A percentile compares a stretch with the other conserved stretches of the same genome.
Evolutionary conservation across 2,329 filamentous ascomycete genomes (phyloP).

Genomic region (Penicillium hordei): DNA sequence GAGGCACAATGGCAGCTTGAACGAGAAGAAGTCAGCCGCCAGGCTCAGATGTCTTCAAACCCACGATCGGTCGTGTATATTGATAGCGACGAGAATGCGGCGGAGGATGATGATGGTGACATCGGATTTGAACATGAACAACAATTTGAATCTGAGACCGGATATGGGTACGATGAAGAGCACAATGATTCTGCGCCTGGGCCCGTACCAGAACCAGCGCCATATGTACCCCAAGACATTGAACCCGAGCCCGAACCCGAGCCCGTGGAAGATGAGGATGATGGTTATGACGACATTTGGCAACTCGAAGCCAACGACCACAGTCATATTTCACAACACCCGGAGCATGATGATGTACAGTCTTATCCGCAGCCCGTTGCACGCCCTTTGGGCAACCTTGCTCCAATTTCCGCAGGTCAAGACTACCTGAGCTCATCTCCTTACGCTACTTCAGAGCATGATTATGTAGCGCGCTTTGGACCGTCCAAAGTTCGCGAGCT

Average conservation of each 20-base stretch:
- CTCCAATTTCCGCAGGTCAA: constrained; percentile 25
- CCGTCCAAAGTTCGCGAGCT: constrained; percentile 36
- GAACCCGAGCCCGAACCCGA: constrained; percentile 16
- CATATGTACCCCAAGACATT: neutral
- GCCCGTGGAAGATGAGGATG: constrained; percentile 28
- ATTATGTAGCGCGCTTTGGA: constrained; percentile 30
- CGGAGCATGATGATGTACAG: constrained; percentile 23
- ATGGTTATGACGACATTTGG: constrained; percentile 50
- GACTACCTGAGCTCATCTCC: constrained; percentile 29
- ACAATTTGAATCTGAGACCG: constrained; percentile 3
- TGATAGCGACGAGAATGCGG: constrained; percentile 38
- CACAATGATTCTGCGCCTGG: constrained; percentile 13
- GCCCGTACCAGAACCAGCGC: neutral
- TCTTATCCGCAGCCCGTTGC: constrained; percentile 25
- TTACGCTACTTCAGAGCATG: constrained; percentile 31
- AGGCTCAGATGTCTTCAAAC: constrained; percentile 44
- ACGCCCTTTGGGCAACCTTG: constrained; percentile 36
- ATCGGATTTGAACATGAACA: neutral
- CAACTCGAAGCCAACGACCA: constrained; percentile 46
- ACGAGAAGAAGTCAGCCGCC: constrained; percentile 45
- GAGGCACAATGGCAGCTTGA: constrained; percentile 48
- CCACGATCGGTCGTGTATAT: constrained; percentile 47
- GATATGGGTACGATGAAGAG: constrained; percentile 9
- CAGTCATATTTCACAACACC: constrained; percentile 32
- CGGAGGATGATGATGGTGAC: constrained; percentile 14